Evolutionary conservation across 108 stramenopile genomes (phyloP).

Genomic region (Nannochloropsis gaditana): DNA sequence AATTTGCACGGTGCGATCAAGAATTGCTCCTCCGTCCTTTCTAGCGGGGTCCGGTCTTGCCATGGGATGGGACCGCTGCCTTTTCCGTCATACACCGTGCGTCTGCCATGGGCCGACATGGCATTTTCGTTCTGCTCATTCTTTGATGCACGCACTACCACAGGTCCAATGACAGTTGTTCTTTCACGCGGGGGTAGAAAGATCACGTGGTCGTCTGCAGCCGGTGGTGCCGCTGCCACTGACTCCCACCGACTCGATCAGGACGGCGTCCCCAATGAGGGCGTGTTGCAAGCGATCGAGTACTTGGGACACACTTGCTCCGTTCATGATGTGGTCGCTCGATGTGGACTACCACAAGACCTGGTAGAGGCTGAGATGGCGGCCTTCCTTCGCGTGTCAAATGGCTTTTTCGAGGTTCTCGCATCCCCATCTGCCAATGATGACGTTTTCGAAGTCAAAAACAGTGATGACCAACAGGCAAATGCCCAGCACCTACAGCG

Average conservation of each 20-base stretch:
- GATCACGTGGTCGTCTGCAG: too few species aligned
- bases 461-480: neutral
- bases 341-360: neutral
- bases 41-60: too few species aligned
- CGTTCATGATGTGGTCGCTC: neutral
- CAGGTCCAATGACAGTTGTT: too few species aligned
- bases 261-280: slow-evolving; percentile 2
- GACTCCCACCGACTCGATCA: neutral
- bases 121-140: too few species aligned
- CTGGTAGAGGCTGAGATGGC: neutral
- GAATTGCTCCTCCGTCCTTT: too few species aligned
- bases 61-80: too few species aligned
- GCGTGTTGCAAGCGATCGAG: neutral
- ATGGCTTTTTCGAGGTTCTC: neutral
- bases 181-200: too few species aligned
- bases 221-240: neutral
- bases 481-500: neutral
- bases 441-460: neutral
- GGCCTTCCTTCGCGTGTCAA: neutral
- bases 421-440: neutral
- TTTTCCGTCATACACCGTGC: too few species aligned
- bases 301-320: neutral
- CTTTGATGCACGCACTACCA: too few species aligned
- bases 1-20: too few species aligned
- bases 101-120: too few species aligned